Conservation (phyloP, 208 protist genomes). For the Leishmania gerbilli region DNA sequence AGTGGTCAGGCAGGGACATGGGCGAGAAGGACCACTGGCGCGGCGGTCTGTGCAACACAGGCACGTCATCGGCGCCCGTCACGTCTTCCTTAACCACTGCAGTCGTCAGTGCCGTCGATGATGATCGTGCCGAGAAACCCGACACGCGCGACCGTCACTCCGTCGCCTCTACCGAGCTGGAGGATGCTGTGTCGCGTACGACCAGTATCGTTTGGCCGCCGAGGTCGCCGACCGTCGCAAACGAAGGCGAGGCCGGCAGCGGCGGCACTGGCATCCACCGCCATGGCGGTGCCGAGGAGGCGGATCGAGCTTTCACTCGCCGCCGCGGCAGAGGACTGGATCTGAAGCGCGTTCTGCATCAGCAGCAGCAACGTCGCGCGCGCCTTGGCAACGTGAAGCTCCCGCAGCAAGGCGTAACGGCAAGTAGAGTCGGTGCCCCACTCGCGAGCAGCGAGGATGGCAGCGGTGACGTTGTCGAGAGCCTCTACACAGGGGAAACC, state of each 20-base stretch:
- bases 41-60: neutral
- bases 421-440: neutral
- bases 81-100: neutral
- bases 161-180: conserved; percentile 21
- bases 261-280: neutral
- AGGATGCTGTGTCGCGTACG: conserved; percentile 19
- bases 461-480: conserved; percentile 4
- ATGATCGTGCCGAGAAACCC: neutral
- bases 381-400: conserved; percentile 3
- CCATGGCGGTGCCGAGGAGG: neutral
- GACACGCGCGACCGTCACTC: conserved; percentile 8
- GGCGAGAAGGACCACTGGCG: neutral
- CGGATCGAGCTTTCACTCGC: conserved; percentile 6
- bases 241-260: neutral
- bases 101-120: neutral
- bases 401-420: neutral
- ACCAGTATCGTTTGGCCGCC: conserved; percentile 19
- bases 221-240: conserved; percentile 12
- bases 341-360: conserved; percentile 20
- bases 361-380: conserved; percentile 23
- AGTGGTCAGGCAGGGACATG: neutral
- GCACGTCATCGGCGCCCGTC: neutral
- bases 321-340: conserved; percentile 21
- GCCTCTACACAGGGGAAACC: conserved; percentile 22
- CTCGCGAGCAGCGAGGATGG: neutral